Conservation (phyloP, 108 stramenopile genomes). For the Pseudonitzschia multiseries region DNA sequence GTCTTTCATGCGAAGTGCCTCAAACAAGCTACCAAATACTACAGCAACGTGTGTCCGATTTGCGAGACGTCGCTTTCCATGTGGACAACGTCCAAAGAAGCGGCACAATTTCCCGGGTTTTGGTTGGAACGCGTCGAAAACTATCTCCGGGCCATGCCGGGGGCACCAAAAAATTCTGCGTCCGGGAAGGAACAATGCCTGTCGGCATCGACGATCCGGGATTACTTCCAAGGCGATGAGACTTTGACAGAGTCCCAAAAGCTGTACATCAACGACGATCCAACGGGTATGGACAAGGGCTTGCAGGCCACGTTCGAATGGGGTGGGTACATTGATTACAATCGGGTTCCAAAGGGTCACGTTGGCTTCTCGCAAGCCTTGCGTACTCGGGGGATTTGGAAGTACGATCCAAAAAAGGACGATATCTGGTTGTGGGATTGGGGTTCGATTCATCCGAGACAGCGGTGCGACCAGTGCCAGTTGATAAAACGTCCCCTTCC, state of each 20-base stretch:
- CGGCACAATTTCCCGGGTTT: conserved; percentile 35
- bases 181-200: not conserved
- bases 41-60: conserved; percentile 19
- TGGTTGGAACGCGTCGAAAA: conserved; percentile 34
- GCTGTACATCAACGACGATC: conserved; percentile 36
- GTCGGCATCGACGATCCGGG: conserved; percentile 22
- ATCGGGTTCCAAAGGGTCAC: conserved; percentile 23
- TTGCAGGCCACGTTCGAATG: conserved; percentile 26
- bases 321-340: conserved; percentile 36
- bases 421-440: conserved; percentile 40
- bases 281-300: conserved; percentile 32
- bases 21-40: conserved; percentile 21
- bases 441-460: conserved; percentile 28
- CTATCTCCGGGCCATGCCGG: conserved; percentile 5
- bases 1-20: conserved; percentile 34
- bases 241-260: conserved; percentile 28
- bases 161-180: not conserved
- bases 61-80: conserved; percentile 27
- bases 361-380: conserved; percentile 20
- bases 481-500: conserved; percentile 18
- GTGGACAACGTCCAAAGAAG: conserved; percentile 34
- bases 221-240: not conserved
- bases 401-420: conserved; percentile 29
- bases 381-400: conserved; percentile 29
- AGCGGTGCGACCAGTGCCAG: conserved; percentile 36